phyloP scores from a whole-genome alignment of 352 stramenopile genomes.

The Phytopythium litorale region DNA sequence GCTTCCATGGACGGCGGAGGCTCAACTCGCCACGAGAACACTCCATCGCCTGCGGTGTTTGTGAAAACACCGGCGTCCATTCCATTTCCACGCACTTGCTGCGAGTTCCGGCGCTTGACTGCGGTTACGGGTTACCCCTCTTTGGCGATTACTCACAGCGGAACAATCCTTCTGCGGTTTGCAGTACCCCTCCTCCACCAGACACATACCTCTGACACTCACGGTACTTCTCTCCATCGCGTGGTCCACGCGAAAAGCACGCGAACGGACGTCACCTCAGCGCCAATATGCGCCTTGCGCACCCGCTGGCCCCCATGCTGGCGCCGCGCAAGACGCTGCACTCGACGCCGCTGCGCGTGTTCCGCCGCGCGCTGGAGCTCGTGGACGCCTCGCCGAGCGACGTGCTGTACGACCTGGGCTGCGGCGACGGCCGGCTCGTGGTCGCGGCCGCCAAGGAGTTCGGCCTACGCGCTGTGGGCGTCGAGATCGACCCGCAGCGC shows the following conservation, averaged over 20 bases:
- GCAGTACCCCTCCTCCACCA: too few species aligned
- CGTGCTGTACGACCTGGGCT: conserved; percentile 79
- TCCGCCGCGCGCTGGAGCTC: conserved; percentile 51
- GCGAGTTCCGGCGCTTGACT: too few species aligned
- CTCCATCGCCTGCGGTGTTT: too few species aligned
- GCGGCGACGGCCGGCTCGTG: conserved; percentile 67
- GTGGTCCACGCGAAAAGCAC: not conserved
- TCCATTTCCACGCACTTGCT: too few species aligned
- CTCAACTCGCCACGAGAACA: too few species aligned
- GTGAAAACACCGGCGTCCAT: too few species aligned
- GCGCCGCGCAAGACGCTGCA: conserved; percentile 76
- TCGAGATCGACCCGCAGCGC: conserved; percentile 60
- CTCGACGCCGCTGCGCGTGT: conserved; percentile 67
- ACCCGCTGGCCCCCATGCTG: conserved; percentile 33
- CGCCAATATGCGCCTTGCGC: not conserved
- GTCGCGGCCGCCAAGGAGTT: conserved; percentile 48
- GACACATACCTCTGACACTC: too few species aligned
- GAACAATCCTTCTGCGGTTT: too few species aligned
- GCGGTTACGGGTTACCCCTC: too few species aligned
- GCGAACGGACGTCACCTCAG: not conserved
- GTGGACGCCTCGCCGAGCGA: conserved; percentile 30
- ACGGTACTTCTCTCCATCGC: not conserved
- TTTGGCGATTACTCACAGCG: too few species aligned
- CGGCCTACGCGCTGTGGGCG: conserved; percentile 52
- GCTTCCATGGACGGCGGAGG: too few species aligned